Evolutionary conservation across 2,329 filamentous ascomycete species (phyloP), one percentile per base, ranked within the genome.

Genomic region (Penicillium paneum): DNA sequence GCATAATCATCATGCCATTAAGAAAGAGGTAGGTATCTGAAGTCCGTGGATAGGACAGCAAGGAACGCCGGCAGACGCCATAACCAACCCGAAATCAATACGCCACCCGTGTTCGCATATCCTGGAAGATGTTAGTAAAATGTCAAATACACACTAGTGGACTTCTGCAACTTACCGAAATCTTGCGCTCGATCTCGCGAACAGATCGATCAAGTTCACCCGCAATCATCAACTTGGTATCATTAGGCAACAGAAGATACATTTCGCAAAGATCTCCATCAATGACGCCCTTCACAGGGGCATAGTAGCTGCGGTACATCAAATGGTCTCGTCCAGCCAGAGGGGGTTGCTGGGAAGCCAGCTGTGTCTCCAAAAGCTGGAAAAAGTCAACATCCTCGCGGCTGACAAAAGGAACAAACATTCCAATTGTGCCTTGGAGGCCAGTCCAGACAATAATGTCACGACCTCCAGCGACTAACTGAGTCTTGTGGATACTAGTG

Each of bases 381-480:
- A 99, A 99, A 76, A 99, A 97, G 72, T 97, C 94, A 46, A 95
- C 90, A 66, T 97, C 93, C 69, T 97, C 92, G 35, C 95, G 88
- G 59, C 87, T 88, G 43, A 91, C 79, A 69, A 99, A 97, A 0
- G 95, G 94, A 43, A 99, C 88, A 44, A 99, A 81, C 49, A 96
- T 90, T 45, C 93, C 94, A 36, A 99, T 84, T 0, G 94, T 97
- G 45, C 94, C 95, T 74, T 97, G 93, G 17, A 99, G 79, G 19
- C 95, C 95, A 61, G 88, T 89, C 94, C 94, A 99, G 49, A 99
- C 81, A 2, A 99, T 78, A 38, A 97, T 85, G 59, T 97, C 91
- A 62, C 93, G 88, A 4, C 94, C 94, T 64, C 94, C 94, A 19
- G 94, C 89, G 3, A 97, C 89, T 8, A 99, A 81, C 57, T 88